Percentiles rank a stretch among this genome's conserved stretches.
Evolutionary conservation across 2,329 filamentous ascomycete species (phyloP).

Genomic region (Xylaria arbuscula): DNA sequence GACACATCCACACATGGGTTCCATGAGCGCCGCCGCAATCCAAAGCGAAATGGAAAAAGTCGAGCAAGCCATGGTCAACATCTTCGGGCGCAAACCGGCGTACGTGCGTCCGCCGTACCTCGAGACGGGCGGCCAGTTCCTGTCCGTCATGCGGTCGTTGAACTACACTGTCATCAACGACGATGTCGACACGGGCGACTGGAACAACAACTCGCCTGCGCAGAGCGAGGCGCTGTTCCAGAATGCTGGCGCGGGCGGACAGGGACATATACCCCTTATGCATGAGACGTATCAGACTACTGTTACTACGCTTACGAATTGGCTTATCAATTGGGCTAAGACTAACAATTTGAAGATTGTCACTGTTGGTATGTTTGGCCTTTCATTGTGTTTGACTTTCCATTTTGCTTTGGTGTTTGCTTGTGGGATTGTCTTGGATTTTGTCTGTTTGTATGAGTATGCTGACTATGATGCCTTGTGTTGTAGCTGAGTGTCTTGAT

Average conservation of each 20-base stretch:
- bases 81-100: constrained; percentile 60
- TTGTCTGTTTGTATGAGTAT: not conserved
- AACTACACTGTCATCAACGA: constrained; percentile 71
- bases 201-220: constrained; percentile 63
- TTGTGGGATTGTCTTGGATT: not conserved
- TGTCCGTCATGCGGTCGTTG: constrained; percentile 57
- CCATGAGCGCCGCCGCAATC: constrained; percentile 54
- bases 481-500: constrained; percentile 56
- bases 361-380: constrained; percentile 60
- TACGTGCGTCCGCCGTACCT: constrained; percentile 65
- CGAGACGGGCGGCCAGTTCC: constrained; percentile 58
- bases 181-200: constrained; percentile 71
- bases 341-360: constrained; percentile 61
- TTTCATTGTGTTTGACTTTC: not conserved
- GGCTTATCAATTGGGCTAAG: constrained; percentile 63
- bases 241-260: constrained; percentile 55
- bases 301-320: constrained; percentile 60
- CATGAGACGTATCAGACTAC: constrained; percentile 65
- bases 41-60: constrained; percentile 61
- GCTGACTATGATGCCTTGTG: constrained; percentile 21
- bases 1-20: constrained; percentile 60
- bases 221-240: constrained; percentile 66
- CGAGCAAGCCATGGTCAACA: constrained; percentile 63
- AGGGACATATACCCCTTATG: constrained; percentile 67
- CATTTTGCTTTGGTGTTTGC: not conserved